Conservation (phyloP, 2,329 filamentous ascomycete genomes). For the Westerdykella sp. region DNA sequence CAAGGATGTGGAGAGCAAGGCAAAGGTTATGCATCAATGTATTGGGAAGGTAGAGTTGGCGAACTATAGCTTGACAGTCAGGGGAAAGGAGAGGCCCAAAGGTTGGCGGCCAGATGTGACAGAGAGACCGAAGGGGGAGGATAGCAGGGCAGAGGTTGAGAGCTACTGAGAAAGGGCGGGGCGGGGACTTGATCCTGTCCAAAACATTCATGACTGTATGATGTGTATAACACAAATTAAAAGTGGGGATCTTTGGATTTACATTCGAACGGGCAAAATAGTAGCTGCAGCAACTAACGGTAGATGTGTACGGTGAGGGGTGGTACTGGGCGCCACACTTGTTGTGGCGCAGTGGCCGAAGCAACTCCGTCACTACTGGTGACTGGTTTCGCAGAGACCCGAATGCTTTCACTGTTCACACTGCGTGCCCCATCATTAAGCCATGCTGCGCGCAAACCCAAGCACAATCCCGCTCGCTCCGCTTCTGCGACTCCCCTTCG, state of each 20-base stretch:
- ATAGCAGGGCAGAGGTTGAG: conserved; percentile 39
- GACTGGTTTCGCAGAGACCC: too few relatives aligned
- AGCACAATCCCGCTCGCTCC: conserved; percentile 14
- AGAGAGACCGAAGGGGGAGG: conserved; percentile 23
- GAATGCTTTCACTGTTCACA: not conserved
- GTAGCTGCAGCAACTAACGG: not conserved
- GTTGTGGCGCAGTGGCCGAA: not conserved
- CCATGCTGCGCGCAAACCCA: conserved; percentile 16
- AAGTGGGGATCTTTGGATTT: not conserved
- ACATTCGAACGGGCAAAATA: not conserved
- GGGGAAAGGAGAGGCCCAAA: conserved; percentile 80
- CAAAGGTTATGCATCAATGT: conserved; percentile 77
- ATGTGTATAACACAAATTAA: not conserved
- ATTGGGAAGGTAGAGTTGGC: conserved; percentile 91
- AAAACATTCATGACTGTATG: not conserved
- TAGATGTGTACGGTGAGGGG: too few relatives aligned
- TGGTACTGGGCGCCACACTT: not conserved
- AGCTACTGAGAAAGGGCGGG: conserved; percentile 20
- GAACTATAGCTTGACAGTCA: conserved; percentile 78
- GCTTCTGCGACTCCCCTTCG: conserved; percentile 17
- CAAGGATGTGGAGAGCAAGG: conserved; percentile 68
- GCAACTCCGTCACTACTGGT: too few relatives aligned
- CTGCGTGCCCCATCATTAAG: not conserved
- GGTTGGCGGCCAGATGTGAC: conserved; percentile 81
- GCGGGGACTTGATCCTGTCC: not conserved